These are phyloP conservation scores for Geotrichum reessii DNA, from an alignment of 1,139 yeast genomes.

Conservation along the genomic window DNA sequence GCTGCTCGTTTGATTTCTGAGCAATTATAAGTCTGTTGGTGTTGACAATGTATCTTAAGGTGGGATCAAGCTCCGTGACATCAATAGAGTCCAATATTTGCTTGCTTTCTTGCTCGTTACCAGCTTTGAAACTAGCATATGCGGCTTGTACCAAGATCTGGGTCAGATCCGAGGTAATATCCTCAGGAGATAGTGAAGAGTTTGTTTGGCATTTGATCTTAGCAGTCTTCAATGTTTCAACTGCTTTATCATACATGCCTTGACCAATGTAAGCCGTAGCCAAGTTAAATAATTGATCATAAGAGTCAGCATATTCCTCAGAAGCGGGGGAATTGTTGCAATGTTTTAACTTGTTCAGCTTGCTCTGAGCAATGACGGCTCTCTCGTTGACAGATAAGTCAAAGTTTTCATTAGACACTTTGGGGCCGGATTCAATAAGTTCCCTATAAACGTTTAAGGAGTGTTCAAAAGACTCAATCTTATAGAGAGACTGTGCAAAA, in stretches of 20 bases:
- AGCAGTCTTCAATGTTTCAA: slow-evolving; percentile 49
- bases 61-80: slow-evolving; percentile 20
- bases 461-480: slow-evolving; percentile 50
- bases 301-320: slow-evolving; percentile 35
- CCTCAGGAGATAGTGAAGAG: slow-evolving; percentile 40
- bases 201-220: slow-evolving; percentile 40
- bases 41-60: slow-evolving; percentile 19
- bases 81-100: slow-evolving; percentile 35
- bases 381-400: slow-evolving; percentile 68
- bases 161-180: slow-evolving; percentile 41
- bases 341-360: slow-evolving; percentile 19
- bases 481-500: slow-evolving; percentile 77
- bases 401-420: slow-evolving; percentile 35
- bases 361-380: slow-evolving; percentile 58
- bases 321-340: slow-evolving; percentile 16
- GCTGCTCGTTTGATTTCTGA: slow-evolving; percentile 11
- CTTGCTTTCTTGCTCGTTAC: slow-evolving; percentile 43
- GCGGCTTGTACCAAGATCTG: slow-evolving; percentile 70
- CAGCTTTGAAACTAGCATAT: slow-evolving; percentile 51
- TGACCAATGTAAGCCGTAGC: slow-evolving; percentile 52
- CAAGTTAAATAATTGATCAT: slow-evolving; percentile 62
- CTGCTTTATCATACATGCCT: slow-evolving; percentile 43
- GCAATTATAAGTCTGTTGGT: slow-evolving; percentile 20
- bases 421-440: slow-evolving; percentile 36
- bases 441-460: slow-evolving; percentile 52